Evolutionary conservation across 2,329 filamentous ascomycete genomes (phyloP), one percentile per base, ranked within the genome.

Genomic region (Bipolaris bicolor): DNA sequence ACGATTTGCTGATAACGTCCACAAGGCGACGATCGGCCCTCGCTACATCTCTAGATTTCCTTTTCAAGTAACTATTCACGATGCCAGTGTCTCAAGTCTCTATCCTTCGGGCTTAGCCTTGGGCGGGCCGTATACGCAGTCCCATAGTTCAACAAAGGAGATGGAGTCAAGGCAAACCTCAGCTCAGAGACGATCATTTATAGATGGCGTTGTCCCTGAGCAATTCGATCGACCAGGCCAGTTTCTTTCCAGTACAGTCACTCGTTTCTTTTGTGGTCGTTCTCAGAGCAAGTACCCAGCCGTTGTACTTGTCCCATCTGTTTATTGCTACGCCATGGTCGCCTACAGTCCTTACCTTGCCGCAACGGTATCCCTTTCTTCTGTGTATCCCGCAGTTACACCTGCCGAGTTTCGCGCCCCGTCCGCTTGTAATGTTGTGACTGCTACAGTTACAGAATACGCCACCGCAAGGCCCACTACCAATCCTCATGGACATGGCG

Each of bases 311-410:
- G 24, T 61, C 46, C 22, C 33, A 13, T 15, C 48, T 40, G 24
- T 52, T 41, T 41, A 58, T 58, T 49, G 57, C 54, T 63, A 16
- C 55, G 64, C 33, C 36, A 71, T 71, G 68, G 67, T 70, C 51
- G 65, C 66, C 16, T 65, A 63, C 67, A 60, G 66, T 70, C 65
- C 61, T 65, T 71, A 68, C 49, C 24, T 67, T 41, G 64, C 60
- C 52, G 60, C 61, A 45, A 55, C 65, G 55, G 66, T 61, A 24
- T 64, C 68, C 5, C 34, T 70, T 47, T 69, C 68, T 3, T 67
- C 66, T 45, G 47, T 60, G 15, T 59, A 61, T 36, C 49, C 63
- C 11, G 54, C 60, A 15, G 43, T 26, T 11, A 53, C 62, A 15
- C 60, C 60, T 11, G 53, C 46, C 15, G 48, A 62, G 33, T 55